Evolutionary conservation across 345 rosid genomes (phyloP), one percentile per base, ranked within the genome.

Genomic region (Lenwebbia sp.): DNA sequence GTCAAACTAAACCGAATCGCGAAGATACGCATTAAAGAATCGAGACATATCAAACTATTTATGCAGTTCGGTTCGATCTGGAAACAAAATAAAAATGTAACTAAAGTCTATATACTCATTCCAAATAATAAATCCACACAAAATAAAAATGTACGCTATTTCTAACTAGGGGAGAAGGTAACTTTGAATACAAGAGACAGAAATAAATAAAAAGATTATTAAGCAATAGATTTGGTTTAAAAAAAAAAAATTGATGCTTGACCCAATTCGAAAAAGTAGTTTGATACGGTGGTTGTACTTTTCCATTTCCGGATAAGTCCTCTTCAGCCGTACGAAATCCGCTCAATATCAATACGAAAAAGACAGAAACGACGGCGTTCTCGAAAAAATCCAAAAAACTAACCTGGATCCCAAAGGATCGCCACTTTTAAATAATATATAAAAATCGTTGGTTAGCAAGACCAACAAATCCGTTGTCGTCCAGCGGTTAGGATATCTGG

Each of bases 401-500:
- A 3, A 6, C 60, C n/a, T 23, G 6, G 6, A 10, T 56, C 26
- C 0, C 0, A 0, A 25, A 51, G 5, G 54, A 17, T 15, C 54
- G 54, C 0, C 1, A 0, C 17, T 5, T 1, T 15, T 53, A 5
- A 13, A 2, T 4, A 15, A 15, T 17, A 15, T 53, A 53, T 15
- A 15, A 53, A 53, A 53, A 6, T 1, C 7, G n/a, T n/a, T n/a
- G n/a, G n/a, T n/a, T n/a, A n/a, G n/a, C n/a, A n/a, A n/a, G n/a
- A n/a, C n/a, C n/a, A n/a, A n/a, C n/a, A n/a, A n/a, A n/a, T n/a
- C n/a, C n/a, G n/a, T n/a, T 94, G 95, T 94, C 94, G 99, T 94
- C 98, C 96, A 96, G 94, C 93, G 99, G 98, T 92, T 90, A 95
- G 98, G 96, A 94, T 95, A 74, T 92, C 95, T 94, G 98, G 96